A percentile compares a stretch with the other conserved stretches of the same genome.
Evolutionary conservation across 495 filamentous ascomycete species (phyloP).

Genomic region (Barbatosphaeria neglecta): DNA sequence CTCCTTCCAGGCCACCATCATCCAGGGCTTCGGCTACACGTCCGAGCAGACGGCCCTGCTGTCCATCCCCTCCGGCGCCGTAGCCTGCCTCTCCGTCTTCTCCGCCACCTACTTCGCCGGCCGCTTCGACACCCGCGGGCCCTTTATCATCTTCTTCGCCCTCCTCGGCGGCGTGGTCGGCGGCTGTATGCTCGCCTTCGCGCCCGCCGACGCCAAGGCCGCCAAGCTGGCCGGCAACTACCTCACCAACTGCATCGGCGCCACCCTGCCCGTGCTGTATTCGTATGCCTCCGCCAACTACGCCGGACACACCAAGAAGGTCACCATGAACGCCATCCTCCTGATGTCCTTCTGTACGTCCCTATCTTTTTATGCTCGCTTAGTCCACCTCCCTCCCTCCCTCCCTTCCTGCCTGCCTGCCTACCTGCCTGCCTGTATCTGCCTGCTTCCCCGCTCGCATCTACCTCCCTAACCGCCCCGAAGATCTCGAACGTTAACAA

Average conservation of each 20-base stretch:
- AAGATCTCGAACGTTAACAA: no score
- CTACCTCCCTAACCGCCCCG: neutral
- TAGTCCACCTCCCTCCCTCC: no score
- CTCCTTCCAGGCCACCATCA: conserved; percentile 23
- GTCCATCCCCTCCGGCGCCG: conserved; percentile 9
- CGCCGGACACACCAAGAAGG: conserved; percentile 17
- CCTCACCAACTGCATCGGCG: conserved; percentile 18
- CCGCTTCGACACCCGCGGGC: conserved; percentile 8
- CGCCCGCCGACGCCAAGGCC: conserved; percentile 15
- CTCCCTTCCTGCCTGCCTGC: no score
- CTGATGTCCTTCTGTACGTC: conserved; percentile 9
- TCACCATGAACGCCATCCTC: conserved; percentile 13
- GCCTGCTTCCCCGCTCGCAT: neutral
- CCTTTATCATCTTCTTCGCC: conserved; percentile 6
- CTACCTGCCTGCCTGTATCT: no score
- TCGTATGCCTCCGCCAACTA: conserved; percentile 13
- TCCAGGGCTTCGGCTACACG: conserved; percentile 32
- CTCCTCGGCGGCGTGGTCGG: conserved; percentile 22
- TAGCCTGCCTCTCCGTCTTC: conserved; percentile 6
- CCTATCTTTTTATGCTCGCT: no score
- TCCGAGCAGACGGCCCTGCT: conserved; percentile 16
- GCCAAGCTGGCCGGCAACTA: conserved; percentile 28
- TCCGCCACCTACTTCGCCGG: conserved; percentile 4
- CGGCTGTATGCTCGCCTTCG: conserved; percentile 22
- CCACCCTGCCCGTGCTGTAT: conserved; percentile 10